Base-by-base conservation (phyloP, 768 basidiomycete species). In the Leccinum sublutescens region DNA sequence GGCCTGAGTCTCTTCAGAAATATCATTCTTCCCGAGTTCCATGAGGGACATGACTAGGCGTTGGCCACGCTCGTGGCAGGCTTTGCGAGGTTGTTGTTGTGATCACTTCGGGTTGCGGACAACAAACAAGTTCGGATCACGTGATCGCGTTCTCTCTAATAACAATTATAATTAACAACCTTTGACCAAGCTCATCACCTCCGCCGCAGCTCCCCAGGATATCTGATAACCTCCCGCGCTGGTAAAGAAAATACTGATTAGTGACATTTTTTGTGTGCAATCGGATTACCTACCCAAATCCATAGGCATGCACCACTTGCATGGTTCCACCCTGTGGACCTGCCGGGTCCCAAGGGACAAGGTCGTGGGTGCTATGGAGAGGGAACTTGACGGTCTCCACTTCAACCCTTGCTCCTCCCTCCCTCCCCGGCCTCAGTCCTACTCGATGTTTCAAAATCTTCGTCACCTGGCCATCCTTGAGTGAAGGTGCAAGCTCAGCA, bases 331-430 rank as follows among this genome's bases (percentile, higher is more conserved):
- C 52, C 34, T 40, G 62, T 70, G 53, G 70, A 59, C 59, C 67
- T 40, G 55, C 61, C 43, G 54, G 40, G 52, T 60, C 53, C 67
- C 55, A 57, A 56, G 59, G 65, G 50, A 58, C 65, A 53, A 65
- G 65, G 53, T 50, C 31, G 58, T 64, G 61, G 0, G 61, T 56
- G 55, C 49, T 58, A 43, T 36, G 63, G 55, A 74, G 68, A 50
- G 79, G 79, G 21, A 81, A 58, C 31, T 64, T 60, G 54, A 79
- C 59, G 58, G 66, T 60, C 61, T 85, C 82, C 4, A 73, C 66
- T 62, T 88, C 86, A 17, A 88, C 69, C 29, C 87, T 73, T 14
- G 82, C 75, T 4, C 86, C 87, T 3, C 81, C 84, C 27, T 76
- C 73, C 31, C 87, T 75, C 12, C 73, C 79, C 2, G 87, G 86